A percentile compares a stretch with the other conserved stretches of the same genome.
phyloP scores from a whole-genome alignment of 306 rosid genomes.

The Mimosa pudica region DNA sequence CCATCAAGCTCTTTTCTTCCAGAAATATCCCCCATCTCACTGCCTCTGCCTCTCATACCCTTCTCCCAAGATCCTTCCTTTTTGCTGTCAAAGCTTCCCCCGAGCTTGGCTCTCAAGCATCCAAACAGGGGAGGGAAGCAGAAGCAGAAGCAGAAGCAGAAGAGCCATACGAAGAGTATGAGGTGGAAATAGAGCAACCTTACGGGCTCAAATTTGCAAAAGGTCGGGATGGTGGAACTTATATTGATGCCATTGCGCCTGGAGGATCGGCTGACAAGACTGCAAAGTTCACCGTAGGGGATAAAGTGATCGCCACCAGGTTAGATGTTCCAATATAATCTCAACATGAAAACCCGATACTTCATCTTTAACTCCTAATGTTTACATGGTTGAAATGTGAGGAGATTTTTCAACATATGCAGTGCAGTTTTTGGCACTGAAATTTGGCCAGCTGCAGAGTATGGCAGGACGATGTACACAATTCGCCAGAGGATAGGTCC shows the following conservation, averaged over 20 bases:
- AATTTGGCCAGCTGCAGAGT: constrained; percentile 98
- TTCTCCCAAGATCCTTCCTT: constrained; percentile 38
- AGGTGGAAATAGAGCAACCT: constrained; percentile 83
- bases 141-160: constrained; percentile 37
- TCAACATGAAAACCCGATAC: neutral
- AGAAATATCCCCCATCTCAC: constrained; percentile 37
- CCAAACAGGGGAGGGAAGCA: constrained; percentile 45
- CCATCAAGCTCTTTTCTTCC: constrained; percentile 40
- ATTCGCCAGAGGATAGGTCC: constrained; percentile 94
- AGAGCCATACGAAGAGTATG: constrained; percentile 72
- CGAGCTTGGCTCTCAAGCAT: constrained; percentile 52
- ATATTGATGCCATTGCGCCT: constrained; percentile 91
- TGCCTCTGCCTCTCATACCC: constrained; percentile 46
- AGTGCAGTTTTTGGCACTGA: constrained; percentile 99
- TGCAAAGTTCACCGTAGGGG: constrained; percentile 80
- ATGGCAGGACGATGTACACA: constrained; percentile 98
- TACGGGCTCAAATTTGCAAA: constrained; percentile 80
- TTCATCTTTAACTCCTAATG: constrained; percentile 1
- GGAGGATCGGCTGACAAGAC: constrained; percentile 85
- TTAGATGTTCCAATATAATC: constrained; percentile 24
- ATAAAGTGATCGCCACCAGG: constrained; percentile 95
- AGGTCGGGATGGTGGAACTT: constrained; percentile 92
- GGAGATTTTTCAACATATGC: constrained; percentile 47
- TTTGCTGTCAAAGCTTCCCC: constrained; percentile 65
- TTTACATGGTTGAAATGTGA: constrained; percentile 42